A percentile compares a stretch with the other conserved stretches of the same genome.
These are phyloP conservation scores for Toxicodendron radicans DNA, from an alignment of 345 rosid species.

Conservation along the genomic window DNA sequence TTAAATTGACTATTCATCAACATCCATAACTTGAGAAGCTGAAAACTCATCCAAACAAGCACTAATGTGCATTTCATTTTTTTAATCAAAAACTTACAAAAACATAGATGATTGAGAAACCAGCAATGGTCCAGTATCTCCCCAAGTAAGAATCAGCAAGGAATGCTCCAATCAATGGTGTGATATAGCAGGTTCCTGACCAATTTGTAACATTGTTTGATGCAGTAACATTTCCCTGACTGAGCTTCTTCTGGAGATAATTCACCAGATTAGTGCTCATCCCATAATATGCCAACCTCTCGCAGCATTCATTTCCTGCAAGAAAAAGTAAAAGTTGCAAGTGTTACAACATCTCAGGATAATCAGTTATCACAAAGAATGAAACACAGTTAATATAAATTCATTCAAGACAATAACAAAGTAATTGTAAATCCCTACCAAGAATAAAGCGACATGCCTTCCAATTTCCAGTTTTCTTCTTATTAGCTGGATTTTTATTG, in stretches of 20 bases:
- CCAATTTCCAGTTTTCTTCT: constrained; percentile 81
- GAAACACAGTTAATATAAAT: background rate
- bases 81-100: constrained; percentile 52
- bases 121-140: constrained; percentile 84
- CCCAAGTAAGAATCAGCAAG: constrained; percentile 93
- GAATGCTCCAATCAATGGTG: constrained; percentile 91
- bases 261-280: constrained; percentile 95
- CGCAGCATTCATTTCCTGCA: constrained; percentile 84
- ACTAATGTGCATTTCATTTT: background rate
- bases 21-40: background rate
- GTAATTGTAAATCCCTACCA: constrained; percentile 37
- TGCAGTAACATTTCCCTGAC: constrained; percentile 75
- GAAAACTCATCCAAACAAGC: background rate
- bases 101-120: constrained; percentile 69
- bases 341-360: constrained; percentile 1
- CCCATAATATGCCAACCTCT: constrained; percentile 98
- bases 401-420: background rate
- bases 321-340: background rate
- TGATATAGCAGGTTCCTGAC: constrained; percentile 91
- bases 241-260: constrained; percentile 61
- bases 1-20: background rate
- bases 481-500: constrained; percentile 68
- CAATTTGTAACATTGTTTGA: constrained; percentile 85
- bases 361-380: background rate
- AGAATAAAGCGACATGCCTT: constrained; percentile 88